A percentile compares a stretch with the other conserved stretches of the same genome.
Evolutionary conservation across 106 monocot genomes (phyloP).

Genomic region (Apostasia ramifera): DNA sequence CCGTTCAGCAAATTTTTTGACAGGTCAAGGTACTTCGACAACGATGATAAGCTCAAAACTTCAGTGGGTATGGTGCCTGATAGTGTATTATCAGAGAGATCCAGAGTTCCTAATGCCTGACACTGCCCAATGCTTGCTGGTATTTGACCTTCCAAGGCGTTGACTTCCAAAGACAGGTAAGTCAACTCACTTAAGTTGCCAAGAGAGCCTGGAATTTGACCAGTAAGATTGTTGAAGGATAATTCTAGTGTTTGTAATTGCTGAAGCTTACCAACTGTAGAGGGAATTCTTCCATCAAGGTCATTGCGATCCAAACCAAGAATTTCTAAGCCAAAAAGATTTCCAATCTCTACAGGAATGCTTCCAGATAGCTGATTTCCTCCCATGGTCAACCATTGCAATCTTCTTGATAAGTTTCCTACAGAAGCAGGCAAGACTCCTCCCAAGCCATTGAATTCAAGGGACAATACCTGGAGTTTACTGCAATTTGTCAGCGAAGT

Average conservation of each 20-base stretch:
- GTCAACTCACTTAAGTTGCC: constrained; percentile 15
- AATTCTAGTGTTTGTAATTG: constrained; percentile 5
- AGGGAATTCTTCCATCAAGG: constrained; percentile 10
- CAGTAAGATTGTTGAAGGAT: constrained; percentile 8
- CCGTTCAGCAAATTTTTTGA: constrained; percentile 15
- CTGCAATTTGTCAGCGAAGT: constrained; percentile 16
- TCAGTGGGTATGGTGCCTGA: constrained; percentile 15
- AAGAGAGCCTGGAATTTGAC: constrained; percentile 12
- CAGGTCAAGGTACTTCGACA: constrained; percentile 7
- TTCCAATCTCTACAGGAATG: constrained; percentile 15
- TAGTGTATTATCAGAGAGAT: constrained; percentile 17
- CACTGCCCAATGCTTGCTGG: constrained; percentile 12
- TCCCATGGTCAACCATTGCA: not conserved
- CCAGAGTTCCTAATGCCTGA: not conserved
- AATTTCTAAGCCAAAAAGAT: constrained; percentile 4
- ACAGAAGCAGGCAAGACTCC: constrained; percentile 9
- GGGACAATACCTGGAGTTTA: not conserved
- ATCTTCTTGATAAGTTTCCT: not conserved
- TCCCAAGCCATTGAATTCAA: not conserved
- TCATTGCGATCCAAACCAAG: not conserved
- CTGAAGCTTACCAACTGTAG: constrained; percentile 6
- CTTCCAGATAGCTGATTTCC: constrained; percentile 7
- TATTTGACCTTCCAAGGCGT: constrained; percentile 13
- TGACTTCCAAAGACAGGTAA: not conserved
- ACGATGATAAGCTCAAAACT: constrained; percentile 13